These are phyloP conservation scores for Panaeolus cyanescens DNA, from an alignment of 768 basidiomycete genomes.

Conservation along the genomic window DNA sequence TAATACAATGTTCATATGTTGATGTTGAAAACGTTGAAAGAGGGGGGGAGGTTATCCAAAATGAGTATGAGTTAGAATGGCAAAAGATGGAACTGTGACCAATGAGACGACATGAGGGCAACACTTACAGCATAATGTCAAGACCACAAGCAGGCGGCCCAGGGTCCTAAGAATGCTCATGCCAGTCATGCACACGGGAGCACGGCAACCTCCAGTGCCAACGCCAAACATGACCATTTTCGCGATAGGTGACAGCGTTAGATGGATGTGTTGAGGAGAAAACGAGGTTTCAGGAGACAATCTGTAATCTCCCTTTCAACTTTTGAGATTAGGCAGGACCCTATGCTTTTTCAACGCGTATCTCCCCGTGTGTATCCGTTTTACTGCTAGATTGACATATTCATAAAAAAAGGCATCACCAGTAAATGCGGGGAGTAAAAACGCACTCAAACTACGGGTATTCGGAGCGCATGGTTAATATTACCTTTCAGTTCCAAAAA, in stretches of 20 bases:
- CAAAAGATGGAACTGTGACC: background rate
- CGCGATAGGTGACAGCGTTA: background rate
- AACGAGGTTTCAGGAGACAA: background rate
- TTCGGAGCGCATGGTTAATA: background rate
- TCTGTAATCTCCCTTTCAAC: background rate
- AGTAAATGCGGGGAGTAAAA: background rate
- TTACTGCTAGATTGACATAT: background rate
- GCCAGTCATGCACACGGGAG: background rate
- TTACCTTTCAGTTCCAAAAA: background rate
- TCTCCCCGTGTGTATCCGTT: background rate
- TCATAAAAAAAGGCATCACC: background rate
- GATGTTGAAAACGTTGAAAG: background rate
- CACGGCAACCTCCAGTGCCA: background rate
- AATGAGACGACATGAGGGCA: background rate
- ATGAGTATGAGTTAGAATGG: background rate
- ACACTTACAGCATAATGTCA: conserved; percentile 2
- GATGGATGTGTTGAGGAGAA: background rate
- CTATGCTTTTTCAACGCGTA: background rate
- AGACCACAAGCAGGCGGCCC: background rate
- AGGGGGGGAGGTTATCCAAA: background rate
- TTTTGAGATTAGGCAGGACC: background rate
- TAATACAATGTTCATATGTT: background rate
- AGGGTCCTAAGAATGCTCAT: background rate
- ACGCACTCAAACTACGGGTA: background rate
- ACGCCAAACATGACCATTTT: background rate